Evolutionary conservation across 2,329 filamentous ascomycete genomes (phyloP).

Genomic region (Epichloe typhina): DNA sequence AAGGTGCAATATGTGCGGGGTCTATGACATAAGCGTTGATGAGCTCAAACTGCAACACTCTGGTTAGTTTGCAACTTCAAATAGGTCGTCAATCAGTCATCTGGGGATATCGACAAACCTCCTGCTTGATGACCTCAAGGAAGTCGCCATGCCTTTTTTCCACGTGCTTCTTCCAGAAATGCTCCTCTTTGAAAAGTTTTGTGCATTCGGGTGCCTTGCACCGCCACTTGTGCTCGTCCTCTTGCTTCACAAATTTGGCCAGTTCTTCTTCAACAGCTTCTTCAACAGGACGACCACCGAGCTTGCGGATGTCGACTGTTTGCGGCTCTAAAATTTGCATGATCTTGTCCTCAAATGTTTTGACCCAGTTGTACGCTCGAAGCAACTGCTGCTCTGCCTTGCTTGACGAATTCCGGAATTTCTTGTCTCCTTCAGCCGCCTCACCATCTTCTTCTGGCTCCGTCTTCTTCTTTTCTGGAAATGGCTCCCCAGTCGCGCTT

Average conservation of each 20-base stretch:
- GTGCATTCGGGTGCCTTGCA: slow-evolving; percentile 94
- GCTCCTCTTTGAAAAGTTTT: slow-evolving; percentile 92
- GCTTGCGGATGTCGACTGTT: slow-evolving; percentile 72
- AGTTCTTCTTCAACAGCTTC: slow-evolving; percentile 82
- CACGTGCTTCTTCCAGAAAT: slow-evolving; percentile 96
- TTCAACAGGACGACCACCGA: slow-evolving; percentile 77
- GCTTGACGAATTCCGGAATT: slow-evolving; percentile 52
- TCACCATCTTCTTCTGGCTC: slow-evolving; percentile 49
- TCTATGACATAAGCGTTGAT: slow-evolving; percentile 93
- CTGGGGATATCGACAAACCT: slow-evolving; percentile 50
- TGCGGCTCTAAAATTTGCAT: slow-evolving; percentile 86
- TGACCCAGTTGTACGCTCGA: slow-evolving; percentile 96
- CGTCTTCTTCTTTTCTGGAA: slow-evolving; percentile 69
- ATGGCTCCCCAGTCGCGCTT: slow-evolving; percentile 68
- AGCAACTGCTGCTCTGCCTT: slow-evolving; percentile 88
- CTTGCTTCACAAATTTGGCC: slow-evolving; percentile 81
- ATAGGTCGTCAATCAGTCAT: slow-evolving; percentile 30
- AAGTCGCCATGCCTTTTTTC: slow-evolving; percentile 92
- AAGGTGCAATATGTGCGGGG: slow-evolving; percentile 86
- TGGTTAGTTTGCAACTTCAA: slow-evolving; percentile 8
- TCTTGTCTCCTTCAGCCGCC: slow-evolving; percentile 47
- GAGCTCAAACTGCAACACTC: slow-evolving; percentile 53
- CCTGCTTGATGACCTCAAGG: slow-evolving; percentile 65
- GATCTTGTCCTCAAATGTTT: slow-evolving; percentile 95
- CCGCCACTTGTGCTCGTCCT: slow-evolving; percentile 92